Conservation (phyloP, 306 rosid species). For the Macrotyloma uniflorum region DNA sequence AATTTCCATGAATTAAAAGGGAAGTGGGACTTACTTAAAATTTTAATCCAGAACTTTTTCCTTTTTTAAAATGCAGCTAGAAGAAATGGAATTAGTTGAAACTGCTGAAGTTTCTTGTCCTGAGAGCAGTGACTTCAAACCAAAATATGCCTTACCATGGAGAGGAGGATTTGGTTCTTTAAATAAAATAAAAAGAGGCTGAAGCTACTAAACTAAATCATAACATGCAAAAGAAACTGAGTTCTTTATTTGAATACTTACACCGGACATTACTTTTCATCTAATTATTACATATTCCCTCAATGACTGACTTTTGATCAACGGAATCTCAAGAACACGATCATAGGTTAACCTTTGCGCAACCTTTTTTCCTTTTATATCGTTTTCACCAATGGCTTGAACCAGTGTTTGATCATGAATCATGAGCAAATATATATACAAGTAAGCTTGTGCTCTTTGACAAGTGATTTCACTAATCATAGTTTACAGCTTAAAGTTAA, state of each 20-base stretch:
- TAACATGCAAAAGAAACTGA: slow-evolving; percentile 1
- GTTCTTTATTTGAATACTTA: background rate
- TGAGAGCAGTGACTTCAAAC: background rate
- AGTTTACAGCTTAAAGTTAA: slow-evolving; percentile 16
- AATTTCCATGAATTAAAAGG: background rate
- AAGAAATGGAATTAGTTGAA: background rate
- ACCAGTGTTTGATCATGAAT: slow-evolving; percentile 30
- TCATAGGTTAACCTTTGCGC: slow-evolving; percentile 28
- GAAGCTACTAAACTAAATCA: slow-evolving; percentile 21
- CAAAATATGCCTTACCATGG: background rate
- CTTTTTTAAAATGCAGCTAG: background rate
- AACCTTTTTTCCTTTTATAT: slow-evolving; percentile 26
- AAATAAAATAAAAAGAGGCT: background rate
- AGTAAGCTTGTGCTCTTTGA: slow-evolving; percentile 39
- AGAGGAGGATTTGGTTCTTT: background rate
- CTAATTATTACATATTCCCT: slow-evolving; percentile 42
- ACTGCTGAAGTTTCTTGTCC: background rate
- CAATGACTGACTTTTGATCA: slow-evolving; percentile 22
- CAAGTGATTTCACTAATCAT: slow-evolving; percentile 36
- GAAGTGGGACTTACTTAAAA: background rate
- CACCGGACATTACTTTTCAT: slow-evolving; percentile 18
- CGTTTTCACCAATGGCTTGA: slow-evolving; percentile 34
- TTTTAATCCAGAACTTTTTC: background rate
- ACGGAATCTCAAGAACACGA: slow-evolving; percentile 36
- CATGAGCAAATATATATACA: slow-evolving; percentile 34